Conservation (phyloP, 1,284 basidiomycete species). For the Violaceomyces palustris region DNA sequence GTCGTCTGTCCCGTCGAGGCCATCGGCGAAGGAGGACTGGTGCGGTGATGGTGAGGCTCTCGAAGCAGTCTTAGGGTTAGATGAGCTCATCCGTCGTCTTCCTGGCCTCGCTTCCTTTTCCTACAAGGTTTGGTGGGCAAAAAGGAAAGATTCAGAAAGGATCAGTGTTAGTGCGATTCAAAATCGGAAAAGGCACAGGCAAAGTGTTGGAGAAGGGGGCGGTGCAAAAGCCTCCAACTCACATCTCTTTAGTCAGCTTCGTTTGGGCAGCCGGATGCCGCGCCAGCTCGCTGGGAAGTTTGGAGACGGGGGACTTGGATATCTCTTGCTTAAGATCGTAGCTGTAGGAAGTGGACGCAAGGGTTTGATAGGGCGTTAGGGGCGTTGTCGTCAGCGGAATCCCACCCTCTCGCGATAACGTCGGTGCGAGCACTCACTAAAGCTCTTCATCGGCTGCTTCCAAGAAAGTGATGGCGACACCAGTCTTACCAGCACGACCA, state of each 20-base stretch:
- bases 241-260: conserved; percentile 1
- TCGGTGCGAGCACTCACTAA: conserved; percentile 65
- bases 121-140: neutral
- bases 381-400: no score
- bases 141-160: neutral
- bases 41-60: no score
- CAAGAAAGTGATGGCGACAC: conserved; percentile 88
- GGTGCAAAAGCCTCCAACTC: no score
- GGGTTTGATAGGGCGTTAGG: conserved; percentile 55
- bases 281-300: conserved; percentile 31
- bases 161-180: neutral
- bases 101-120: conserved; percentile 21
- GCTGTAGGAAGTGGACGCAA: no score
- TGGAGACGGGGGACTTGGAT: conserved; percentile 37
- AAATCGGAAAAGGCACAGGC: neutral
- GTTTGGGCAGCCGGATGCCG: conserved; percentile 43
- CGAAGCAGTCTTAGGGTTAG: no score
- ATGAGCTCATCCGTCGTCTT: conserved; percentile 16
- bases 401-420: no score
- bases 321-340: conserved; percentile 47
- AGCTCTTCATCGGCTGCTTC: conserved; percentile 93
- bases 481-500: conserved; percentile 91
- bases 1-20: no score
- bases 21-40: no score
- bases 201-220: neutral